phyloP scores from a whole-genome alignment of 257 asterid species.

The Solanum clarkiae region DNA sequence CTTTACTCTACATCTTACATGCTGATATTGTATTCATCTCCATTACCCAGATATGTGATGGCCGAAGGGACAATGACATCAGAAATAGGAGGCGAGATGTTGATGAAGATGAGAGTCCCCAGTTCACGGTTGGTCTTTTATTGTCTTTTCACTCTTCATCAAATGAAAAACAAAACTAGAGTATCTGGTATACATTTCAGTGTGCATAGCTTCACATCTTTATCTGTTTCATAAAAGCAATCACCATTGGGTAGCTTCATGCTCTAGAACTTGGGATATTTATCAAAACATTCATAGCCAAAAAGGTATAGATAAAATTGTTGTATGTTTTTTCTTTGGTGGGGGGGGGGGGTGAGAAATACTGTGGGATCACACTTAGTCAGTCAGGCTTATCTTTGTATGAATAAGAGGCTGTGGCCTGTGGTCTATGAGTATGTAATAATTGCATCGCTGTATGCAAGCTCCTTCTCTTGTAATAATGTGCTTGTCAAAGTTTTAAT shows the following conservation, averaged over 20 bases:
- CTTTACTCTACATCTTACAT: background rate
- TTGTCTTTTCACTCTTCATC: background rate
- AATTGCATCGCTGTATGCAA: background rate
- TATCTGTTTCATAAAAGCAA: background rate
- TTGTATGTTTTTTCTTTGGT: background rate
- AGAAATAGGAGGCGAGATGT: conserved; percentile 54
- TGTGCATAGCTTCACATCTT: background rate
- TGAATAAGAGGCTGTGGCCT: background rate
- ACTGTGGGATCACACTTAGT: background rate
- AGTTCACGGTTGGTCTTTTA: conserved; percentile 44
- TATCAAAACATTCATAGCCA: background rate
- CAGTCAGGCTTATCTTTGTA: background rate
- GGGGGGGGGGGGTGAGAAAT: background rate
- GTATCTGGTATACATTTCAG: background rate
- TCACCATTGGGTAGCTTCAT: background rate
- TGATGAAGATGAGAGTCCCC: conserved; percentile 66
- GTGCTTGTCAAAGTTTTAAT: background rate
- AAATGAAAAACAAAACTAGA: background rate
- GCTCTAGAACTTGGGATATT: background rate
- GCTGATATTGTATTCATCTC: background rate
- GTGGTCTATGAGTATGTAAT: background rate
- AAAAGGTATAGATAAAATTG: background rate
- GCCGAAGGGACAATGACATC: conserved; percentile 61
- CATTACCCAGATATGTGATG: conserved; percentile 62
- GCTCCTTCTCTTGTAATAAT: background rate